These are phyloP conservation scores for Plantago elongata DNA, from an alignment of 257 asterid genomes.

Conservation along the genomic window DNA sequence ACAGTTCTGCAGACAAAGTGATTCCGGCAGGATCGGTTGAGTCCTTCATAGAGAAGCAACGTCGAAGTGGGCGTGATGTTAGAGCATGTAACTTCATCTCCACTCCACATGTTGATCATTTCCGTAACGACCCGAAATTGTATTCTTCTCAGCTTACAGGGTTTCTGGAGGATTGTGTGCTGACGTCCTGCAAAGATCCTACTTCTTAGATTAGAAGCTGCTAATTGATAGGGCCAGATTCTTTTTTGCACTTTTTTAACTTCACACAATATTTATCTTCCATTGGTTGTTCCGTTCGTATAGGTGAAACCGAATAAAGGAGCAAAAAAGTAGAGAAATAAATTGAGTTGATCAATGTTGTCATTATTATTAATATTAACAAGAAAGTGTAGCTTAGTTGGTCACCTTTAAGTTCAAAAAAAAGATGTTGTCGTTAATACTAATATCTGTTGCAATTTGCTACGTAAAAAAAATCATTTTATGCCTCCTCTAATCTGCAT, in stretches of 20 bases:
- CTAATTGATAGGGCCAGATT: slow-evolving; percentile 27
- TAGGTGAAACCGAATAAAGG: too few species aligned
- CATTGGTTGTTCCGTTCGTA: background rate
- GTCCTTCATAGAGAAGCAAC: slow-evolving; percentile 77
- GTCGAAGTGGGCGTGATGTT: slow-evolving; percentile 62
- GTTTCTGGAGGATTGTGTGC: slow-evolving; percentile 75
- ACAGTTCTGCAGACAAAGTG: slow-evolving; percentile 93
- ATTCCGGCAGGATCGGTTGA: slow-evolving; percentile 75
- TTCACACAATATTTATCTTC: background rate
- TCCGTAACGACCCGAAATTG: slow-evolving; percentile 63
- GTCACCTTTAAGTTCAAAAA: too few species aligned
- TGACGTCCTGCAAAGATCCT: slow-evolving; percentile 36
- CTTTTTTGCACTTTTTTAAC: slow-evolving; percentile 12
- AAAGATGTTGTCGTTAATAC: too few species aligned
- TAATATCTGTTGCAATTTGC: too few species aligned
- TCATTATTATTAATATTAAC: too few species aligned
- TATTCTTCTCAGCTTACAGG: slow-evolving; percentile 81
- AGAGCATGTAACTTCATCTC: slow-evolving; percentile 77
- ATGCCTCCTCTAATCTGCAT: too few species aligned
- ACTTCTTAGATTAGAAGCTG: slow-evolving; percentile 34
- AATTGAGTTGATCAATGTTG: too few species aligned
- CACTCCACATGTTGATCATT: slow-evolving; percentile 92
- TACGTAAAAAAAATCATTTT: too few species aligned
- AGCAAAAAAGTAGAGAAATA: too few species aligned
- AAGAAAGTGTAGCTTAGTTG: too few species aligned